These are phyloP conservation scores for Ustanciosporium gigantosporum DNA, from an alignment of 1,284 basidiomycete genomes.

Conservation along the genomic window DNA sequence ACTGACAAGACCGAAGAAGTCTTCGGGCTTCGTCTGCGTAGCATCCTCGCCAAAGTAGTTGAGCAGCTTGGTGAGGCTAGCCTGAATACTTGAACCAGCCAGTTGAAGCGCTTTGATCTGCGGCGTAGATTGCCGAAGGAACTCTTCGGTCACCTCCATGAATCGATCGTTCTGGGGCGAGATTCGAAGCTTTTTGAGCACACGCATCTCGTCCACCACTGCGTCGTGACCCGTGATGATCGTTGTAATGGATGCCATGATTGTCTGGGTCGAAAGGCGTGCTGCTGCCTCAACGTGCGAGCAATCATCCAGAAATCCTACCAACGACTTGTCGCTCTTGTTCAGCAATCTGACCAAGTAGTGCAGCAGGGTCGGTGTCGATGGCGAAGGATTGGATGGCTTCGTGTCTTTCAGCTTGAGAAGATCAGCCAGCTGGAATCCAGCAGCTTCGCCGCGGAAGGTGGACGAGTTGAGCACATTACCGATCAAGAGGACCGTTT, in stretches of 20 bases:
- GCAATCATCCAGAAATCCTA: conserved; percentile 78
- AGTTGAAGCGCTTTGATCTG: conserved; percentile 41
- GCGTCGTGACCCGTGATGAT: conserved; percentile 28
- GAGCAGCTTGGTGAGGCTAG: conserved; percentile 18
- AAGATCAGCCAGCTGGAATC: conserved; percentile 80
- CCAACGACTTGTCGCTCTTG: conserved; percentile 70
- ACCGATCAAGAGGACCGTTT: conserved; percentile 71
- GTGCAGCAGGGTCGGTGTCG: conserved; percentile 83
- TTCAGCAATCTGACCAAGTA: conserved; percentile 78
- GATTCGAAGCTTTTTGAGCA: conserved; percentile 27
- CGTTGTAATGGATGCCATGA: conserved; percentile 27
- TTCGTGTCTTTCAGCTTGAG: conserved; percentile 84
- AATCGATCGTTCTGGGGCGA: conserved; percentile 41
- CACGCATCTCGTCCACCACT: conserved; percentile 29
- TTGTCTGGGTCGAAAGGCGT: conserved; percentile 35
- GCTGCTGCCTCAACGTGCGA: conserved; percentile 77
- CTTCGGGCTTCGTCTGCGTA: conserved; percentile 43
- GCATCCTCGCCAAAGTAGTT: conserved; percentile 48
- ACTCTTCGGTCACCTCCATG: conserved; percentile 20
- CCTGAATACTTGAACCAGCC: conserved; percentile 25
- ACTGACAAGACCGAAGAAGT: conserved; percentile 46
- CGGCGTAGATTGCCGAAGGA: conserved; percentile 10
- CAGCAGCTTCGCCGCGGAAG: conserved; percentile 79
- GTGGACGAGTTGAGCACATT: conserved; percentile 80
- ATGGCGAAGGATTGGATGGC: conserved; percentile 70